Evolutionary conservation across 306 rosid species (phyloP).

Genomic region (Oxytropis ochrocephala): DNA sequence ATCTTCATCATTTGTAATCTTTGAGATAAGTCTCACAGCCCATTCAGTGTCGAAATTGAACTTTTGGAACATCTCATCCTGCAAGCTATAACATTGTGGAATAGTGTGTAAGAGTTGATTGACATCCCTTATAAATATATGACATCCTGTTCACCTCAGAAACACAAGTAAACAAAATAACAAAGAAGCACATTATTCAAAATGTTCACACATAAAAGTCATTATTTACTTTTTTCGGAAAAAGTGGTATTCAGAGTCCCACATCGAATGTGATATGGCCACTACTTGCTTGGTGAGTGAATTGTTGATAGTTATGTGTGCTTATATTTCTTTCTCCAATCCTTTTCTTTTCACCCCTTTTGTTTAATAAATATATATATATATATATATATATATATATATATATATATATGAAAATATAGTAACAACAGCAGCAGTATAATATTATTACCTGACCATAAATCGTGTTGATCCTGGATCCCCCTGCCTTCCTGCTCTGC

Average conservation of each 20-base stretch:
- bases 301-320: no score
- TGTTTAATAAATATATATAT: no score
- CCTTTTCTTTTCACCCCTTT: no score
- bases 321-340: no score
- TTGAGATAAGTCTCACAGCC: slow-evolving; percentile 92
- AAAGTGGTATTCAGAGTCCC: not conserved
- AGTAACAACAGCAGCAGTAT: slow-evolving; percentile 1
- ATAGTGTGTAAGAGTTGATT: slow-evolving; percentile 19
- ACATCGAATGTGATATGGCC: no score
- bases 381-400: no score
- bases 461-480: slow-evolving; percentile 98
- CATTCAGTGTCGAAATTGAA: slow-evolving; percentile 95
- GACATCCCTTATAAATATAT: not conserved
- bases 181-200: not conserved
- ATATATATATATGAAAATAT: not conserved
- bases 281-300: no score
- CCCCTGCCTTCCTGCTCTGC: slow-evolving; percentile 98
- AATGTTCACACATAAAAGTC: not conserved
- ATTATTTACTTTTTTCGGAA: not conserved
- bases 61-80: slow-evolving; percentile 97
- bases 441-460: slow-evolving; percentile 86
- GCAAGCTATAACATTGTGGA: slow-evolving; percentile 58
- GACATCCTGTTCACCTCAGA: not conserved
- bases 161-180: not conserved
- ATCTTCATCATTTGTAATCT: slow-evolving; percentile 86